Percentiles rank a stretch among this genome's conserved stretches.
Evolutionary conservation across 164 flowering plant genomes (phyloP).

Genomic region (Dillenia suffruticosa): DNA sequence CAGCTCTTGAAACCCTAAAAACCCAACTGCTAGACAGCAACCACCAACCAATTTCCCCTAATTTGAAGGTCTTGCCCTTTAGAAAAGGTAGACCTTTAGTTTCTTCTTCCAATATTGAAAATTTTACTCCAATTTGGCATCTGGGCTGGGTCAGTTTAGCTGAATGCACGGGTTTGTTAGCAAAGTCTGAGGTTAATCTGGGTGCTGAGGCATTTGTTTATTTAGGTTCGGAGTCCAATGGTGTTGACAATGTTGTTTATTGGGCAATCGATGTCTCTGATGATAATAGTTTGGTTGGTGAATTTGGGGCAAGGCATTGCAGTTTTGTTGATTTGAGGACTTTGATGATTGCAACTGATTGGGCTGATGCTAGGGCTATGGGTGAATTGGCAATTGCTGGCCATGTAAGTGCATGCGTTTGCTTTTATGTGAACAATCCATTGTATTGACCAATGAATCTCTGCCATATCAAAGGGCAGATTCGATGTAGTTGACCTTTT

Average conservation of each 20-base stretch:
- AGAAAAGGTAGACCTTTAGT: constrained; percentile 77
- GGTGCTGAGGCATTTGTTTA: constrained; percentile 57
- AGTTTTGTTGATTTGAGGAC: constrained; percentile 82
- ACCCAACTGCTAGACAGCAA: too few relatives aligned
- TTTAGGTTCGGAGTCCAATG: constrained; percentile 43
- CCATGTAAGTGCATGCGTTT: constrained; percentile 50
- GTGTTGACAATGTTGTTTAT: constrained; percentile 41
- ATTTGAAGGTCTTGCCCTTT: constrained; percentile 23
- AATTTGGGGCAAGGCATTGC: constrained; percentile 35
- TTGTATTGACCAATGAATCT: too few relatives aligned
- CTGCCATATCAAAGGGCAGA: too few relatives aligned
- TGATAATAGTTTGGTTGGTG: constrained; percentile 28
- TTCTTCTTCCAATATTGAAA: constrained; percentile 17
- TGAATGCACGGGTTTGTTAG: constrained; percentile 44
- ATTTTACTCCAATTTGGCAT: constrained; percentile 45
- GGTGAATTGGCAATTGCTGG: constrained; percentile 89
- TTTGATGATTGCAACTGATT: constrained; percentile 94
- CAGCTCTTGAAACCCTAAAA: too few relatives aligned
- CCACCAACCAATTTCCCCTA: constrained; percentile 7
- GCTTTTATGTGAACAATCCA: too few relatives aligned
- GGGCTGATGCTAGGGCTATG: constrained; percentile 67
- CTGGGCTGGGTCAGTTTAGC: constrained; percentile 72
- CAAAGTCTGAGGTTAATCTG: constrained; percentile 31
- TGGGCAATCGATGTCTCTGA: constrained; percentile 79
- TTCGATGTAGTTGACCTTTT: too few relatives aligned